phyloP scores from a whole-genome alignment of 1,139 yeast genomes.

The Candida sp. region DNA sequence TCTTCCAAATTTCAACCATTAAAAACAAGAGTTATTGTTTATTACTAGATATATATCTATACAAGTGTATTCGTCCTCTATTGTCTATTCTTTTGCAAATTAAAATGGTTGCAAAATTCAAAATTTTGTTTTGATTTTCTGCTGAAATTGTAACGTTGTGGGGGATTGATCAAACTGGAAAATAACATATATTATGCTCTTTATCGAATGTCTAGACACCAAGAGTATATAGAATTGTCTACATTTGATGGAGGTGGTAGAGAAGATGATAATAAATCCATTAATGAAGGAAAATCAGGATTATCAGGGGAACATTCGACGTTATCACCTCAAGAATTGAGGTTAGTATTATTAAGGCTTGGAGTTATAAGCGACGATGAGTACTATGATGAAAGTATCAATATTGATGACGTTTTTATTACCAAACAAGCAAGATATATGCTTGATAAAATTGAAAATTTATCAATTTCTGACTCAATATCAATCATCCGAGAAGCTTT shows the following conservation, averaged over 20 bases:
- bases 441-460: constrained; percentile 22
- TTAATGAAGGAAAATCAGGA: background rate
- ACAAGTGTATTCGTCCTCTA: too few relatives aligned
- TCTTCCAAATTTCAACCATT: too few relatives aligned
- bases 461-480: constrained; percentile 23
- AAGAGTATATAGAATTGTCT: constrained; percentile 1
- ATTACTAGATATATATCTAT: too few relatives aligned
- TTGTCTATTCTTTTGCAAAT: too few relatives aligned
- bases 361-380: constrained; percentile 30
- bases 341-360: constrained; percentile 24
- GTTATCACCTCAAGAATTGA: background rate
- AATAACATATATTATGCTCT: background rate
- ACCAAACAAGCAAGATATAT: constrained; percentile 24
- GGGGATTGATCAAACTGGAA: background rate
- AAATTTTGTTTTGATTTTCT: background rate
- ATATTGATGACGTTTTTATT: constrained; percentile 13
- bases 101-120: background rate
- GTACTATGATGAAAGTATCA: constrained; percentile 9
- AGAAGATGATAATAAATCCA: background rate
- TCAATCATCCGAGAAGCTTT: constrained; percentile 33
- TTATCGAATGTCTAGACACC: background rate
- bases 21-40: too few relatives aligned
- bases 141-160: background rate
- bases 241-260: constrained; percentile 1
- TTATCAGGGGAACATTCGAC: background rate